Evolutionary conservation across 495 filamentous ascomycete genomes (phyloP).

Genomic region (Collariella sp.): DNA sequence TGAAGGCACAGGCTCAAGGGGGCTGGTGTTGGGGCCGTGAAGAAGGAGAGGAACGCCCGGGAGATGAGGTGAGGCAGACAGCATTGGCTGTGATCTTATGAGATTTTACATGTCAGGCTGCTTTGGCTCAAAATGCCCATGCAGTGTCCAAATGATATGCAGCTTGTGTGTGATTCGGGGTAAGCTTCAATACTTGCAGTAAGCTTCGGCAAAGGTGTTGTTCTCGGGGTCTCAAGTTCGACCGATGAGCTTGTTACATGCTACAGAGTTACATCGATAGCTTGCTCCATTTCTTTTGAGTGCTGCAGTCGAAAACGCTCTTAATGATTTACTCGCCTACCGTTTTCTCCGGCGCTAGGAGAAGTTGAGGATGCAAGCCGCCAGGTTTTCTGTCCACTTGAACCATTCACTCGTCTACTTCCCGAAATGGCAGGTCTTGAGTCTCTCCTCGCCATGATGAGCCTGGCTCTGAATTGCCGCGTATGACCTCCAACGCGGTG

Average conservation of each 20-base stretch:
- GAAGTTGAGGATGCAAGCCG: background rate
- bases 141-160: background rate
- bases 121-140: too few species aligned
- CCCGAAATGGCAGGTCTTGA: constrained; percentile 1
- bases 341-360: background rate
- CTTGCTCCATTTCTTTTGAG: background rate
- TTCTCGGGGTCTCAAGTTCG: background rate
- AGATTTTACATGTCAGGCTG: background rate
- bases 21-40: background rate
- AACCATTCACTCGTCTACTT: background rate
- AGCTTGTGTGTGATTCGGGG: background rate
- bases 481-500: background rate
- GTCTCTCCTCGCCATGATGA: background rate
- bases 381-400: background rate
- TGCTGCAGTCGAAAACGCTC: background rate
- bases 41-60: background rate
- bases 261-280: too few species aligned
- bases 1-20: background rate
- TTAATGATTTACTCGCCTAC: background rate
- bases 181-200: too few species aligned
- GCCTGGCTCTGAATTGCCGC: background rate
- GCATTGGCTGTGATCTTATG: background rate
- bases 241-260: background rate
- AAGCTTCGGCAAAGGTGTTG: background rate
- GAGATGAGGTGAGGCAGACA: background rate